Evolutionary conservation across 495 filamentous ascomycete genomes (phyloP).

Genomic region (Trichocladium antarcticum): DNA sequence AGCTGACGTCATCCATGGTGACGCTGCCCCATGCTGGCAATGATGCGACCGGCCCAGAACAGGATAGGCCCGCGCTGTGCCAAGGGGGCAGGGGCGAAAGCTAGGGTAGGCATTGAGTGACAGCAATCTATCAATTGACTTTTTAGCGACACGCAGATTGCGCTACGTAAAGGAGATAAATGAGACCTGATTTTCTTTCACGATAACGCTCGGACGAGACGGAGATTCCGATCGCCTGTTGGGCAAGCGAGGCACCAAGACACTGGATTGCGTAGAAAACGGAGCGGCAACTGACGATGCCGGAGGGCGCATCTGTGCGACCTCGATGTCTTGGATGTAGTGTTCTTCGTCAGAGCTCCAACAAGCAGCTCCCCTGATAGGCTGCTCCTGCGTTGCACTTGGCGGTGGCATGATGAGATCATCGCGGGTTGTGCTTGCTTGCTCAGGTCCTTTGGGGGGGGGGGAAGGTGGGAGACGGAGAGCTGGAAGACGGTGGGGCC

Average conservation of each 20-base stretch:
- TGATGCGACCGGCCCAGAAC: conserved; percentile 7
- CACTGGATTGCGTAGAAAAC: no score
- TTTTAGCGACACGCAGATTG: no score
- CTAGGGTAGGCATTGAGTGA: background rate
- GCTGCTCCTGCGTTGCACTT: background rate
- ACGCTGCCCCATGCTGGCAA: conserved; percentile 6
- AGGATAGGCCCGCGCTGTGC: background rate
- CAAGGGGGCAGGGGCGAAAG: background rate
- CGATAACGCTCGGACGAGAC: background rate
- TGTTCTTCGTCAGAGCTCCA: background rate
- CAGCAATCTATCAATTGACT: background rate
- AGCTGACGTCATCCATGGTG: no score
- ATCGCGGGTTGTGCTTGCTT: conserved; percentile 6
- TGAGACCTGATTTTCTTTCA: background rate
- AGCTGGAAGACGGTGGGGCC: background rate
- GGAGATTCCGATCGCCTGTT: background rate
- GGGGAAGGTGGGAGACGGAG: background rate
- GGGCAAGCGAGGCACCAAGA: no score
- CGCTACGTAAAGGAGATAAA: background rate
- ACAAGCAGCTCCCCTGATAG: conserved; percentile 4
- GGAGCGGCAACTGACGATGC: no score
- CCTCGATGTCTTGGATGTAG: no score
- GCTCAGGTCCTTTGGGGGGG: background rate
- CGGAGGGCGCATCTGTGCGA: no score
- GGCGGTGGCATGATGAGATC: conserved; percentile 29